These are phyloP conservation scores for Alternaria sp. DNA, from an alignment of 2,329 filamentous ascomycete species.

Conservation along the genomic window DNA sequence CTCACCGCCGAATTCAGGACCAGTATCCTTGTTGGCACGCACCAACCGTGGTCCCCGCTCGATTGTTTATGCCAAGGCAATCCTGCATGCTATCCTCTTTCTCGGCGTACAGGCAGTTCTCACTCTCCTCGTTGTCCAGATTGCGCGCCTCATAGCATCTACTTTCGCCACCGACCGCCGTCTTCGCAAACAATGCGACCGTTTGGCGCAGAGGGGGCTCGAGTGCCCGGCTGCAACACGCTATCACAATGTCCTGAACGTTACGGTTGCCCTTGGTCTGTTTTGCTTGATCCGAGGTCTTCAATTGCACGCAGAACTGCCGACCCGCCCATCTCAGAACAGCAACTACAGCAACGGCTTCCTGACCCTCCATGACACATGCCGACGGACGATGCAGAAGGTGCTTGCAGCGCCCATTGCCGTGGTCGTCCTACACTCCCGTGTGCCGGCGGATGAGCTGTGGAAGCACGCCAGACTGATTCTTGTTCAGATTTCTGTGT, in stretches of 20 bases:
- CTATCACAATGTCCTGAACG: background rate
- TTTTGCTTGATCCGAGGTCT: background rate
- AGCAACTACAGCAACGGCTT: slow-evolving; percentile 3
- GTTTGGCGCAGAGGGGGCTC: background rate
- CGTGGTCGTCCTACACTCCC: background rate
- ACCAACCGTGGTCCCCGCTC: background rate
- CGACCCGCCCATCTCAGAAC: background rate
- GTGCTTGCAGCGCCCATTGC: slow-evolving; percentile 5
- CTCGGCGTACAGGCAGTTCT: background rate
- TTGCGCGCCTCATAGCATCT: background rate
- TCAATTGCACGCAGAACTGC: background rate
- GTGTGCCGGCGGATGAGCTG: background rate
- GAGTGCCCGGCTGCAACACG: background rate
- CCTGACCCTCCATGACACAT: background rate
- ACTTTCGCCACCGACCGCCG: background rate
- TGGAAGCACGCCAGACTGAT: background rate
- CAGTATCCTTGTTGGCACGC: background rate
- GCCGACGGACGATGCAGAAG: background rate
- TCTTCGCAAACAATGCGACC: background rate
- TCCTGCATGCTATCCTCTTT: background rate
- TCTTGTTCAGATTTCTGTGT: background rate
- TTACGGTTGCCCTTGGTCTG: background rate
- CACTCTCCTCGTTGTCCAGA: background rate
- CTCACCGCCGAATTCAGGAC: background rate
- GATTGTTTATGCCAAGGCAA: background rate